Evolutionary conservation across 2,329 filamentous ascomycete genomes (phyloP).

Genomic region (Cryphonectria nitschkei): DNA sequence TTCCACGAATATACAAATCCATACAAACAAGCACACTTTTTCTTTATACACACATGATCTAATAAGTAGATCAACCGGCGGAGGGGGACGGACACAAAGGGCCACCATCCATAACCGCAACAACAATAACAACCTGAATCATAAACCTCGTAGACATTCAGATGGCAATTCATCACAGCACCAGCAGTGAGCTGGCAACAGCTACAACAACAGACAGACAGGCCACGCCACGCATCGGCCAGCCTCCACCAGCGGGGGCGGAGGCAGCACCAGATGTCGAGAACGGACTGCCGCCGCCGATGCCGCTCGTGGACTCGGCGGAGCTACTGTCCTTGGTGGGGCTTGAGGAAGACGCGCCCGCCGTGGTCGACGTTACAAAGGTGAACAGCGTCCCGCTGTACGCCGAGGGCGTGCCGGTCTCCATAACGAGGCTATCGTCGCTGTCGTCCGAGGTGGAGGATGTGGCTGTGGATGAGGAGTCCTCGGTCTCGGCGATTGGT

Average conservation of each 20-base stretch:
- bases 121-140: background rate
- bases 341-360: background rate
- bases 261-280: slow-evolving; percentile 4
- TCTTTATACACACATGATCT: background rate
- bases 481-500: background rate
- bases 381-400: slow-evolving; percentile 10
- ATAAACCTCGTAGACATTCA: slow-evolving; percentile 7
- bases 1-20: background rate
- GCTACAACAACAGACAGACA: background rate
- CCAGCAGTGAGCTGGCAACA: background rate
- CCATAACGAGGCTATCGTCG: slow-evolving; percentile 24
- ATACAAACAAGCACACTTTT: background rate
- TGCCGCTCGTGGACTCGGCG: background rate
- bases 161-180: background rate
- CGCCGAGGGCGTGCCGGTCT: slow-evolving; percentile 14
- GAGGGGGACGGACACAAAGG: background rate
- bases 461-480: background rate
- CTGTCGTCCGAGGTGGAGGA: background rate
- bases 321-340: background rate
- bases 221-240: background rate
- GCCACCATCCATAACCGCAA: background rate
- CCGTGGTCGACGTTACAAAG: slow-evolving; percentile 20
- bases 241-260: background rate
- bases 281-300: slow-evolving; percentile 25
- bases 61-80: background rate